phyloP scores from a whole-genome alignment of 495 filamentous ascomycete species.

The Talaromyces wortmannii region DNA sequence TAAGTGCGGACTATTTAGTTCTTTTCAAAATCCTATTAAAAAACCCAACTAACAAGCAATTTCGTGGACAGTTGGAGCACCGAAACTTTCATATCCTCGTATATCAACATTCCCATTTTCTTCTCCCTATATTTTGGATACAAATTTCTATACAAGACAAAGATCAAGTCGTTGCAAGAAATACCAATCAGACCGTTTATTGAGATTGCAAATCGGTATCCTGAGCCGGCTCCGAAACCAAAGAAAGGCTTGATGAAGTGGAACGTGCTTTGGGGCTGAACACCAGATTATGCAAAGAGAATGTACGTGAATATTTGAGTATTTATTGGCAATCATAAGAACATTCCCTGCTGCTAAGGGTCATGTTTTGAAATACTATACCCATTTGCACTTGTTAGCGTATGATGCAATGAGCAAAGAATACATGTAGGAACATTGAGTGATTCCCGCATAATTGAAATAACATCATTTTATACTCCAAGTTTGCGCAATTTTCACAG shows the following conservation, averaged over 20 bases:
- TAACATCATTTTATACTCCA: no score
- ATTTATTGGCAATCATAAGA: no score
- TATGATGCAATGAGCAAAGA: no score
- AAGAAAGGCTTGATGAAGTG: constrained; percentile 8
- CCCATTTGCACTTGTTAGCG: no score
- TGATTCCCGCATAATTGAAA: no score
- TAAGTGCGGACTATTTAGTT: not conserved
- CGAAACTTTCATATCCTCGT: constrained; percentile 23
- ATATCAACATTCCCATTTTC: constrained; percentile 49
- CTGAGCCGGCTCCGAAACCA: constrained; percentile 11
- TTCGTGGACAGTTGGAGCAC: constrained; percentile 9
- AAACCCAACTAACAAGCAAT: not conserved
- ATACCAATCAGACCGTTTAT: constrained; percentile 47
- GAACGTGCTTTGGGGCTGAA: constrained; percentile 7
- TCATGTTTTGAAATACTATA: no score
- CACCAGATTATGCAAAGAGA: no score
- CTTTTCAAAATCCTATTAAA: not conserved
- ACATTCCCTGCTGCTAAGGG: no score
- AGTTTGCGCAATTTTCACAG: no score
- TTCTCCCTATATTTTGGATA: constrained; percentile 44
- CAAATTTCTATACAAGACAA: constrained; percentile 48
- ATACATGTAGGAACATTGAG: no score
- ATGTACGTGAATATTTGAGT: no score
- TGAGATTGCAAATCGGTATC: constrained; percentile 16
- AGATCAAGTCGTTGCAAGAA: constrained; percentile 42